Evolutionary conservation across 164 flowering plant genomes (phyloP), one percentile per base, ranked within the genome.

Genomic region (Echeveria elegans): DNA sequence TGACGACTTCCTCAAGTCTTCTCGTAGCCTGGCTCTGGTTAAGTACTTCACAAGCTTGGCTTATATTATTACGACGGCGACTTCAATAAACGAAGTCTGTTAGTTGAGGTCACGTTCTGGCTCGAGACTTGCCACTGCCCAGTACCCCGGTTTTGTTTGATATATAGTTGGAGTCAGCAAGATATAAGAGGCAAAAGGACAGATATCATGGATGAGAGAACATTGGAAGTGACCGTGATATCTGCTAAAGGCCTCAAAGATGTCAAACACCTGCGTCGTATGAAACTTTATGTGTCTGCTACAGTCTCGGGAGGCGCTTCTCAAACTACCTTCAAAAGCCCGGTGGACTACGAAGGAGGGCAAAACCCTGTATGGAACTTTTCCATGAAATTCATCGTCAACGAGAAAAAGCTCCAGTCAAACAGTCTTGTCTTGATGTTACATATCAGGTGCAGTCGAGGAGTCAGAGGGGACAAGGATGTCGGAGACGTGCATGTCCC

Each of bases 401-500:
- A 43, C 15, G 47, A 43, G 47, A 43, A 43, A 12, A 18, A 43
- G 47, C 47, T 43, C 47, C 3, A 11, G 47, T 43, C 47, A 4
- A 43, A 43, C 47, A 43, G 18, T 12, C 16, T 43, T 11, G 47
- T 43, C 47, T 18, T 43, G 11, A 18, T 43, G 15, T 43, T 43
- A 11, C 15, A 16, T 43, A 43, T 43, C 19, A 16, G 47, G 16
- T 43, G 47, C 47, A 43, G 47, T 43, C 47, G 47, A 16, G 16
- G 18, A 11, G 18, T 43, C 16, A 43, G 47, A 43, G 47, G 47
- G 15, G 47, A 43, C 47, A 43, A 43, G 28, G 66, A 63, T n/a
- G 66, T 63, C 11, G 66, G 66, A 36, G 66, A 63, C 12, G 66
- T 63, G 12, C 43, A 63, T 63, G 66, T 36, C 18, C 45, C 66